Base-by-base conservation (phyloP, 345 rosid genomes). In the Erodium maritimum region DNA sequence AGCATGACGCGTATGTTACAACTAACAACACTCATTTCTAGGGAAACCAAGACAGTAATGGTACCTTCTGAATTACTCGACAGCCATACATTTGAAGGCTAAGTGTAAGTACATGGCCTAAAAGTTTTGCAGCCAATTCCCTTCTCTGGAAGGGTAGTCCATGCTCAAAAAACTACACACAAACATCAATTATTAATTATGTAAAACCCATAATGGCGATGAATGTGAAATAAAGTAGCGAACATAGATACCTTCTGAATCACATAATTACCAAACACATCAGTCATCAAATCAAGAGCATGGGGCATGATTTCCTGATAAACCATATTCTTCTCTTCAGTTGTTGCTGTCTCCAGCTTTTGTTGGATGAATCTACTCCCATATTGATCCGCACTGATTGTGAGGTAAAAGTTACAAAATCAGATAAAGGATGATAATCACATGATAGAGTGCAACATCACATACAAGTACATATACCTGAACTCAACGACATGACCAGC, bases 31-130 rank as follows among this genome's bases (percentile, higher is more conserved):
- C 37, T n/a, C n/a, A n/a, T n/a, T n/a, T n/a, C n/a, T n/a, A n/a
- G n/a, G n/a, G n/a, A n/a, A n/a, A n/a, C n/a, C n/a, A n/a, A n/a
- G n/a, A n/a, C n/a, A n/a, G n/a, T 29, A 29, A 29, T 29, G 37
- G 52, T 68, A 91, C 97, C 96, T 88, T 91, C 67, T 91, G 97
- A 70, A 91, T 88, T 48, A 91, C 97, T 67, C 97, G 94, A 55
- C 97, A 91, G 34, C 97, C 97, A 74, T 91, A 91, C 97, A 91
- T 91, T 67, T 91, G 97, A 69, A 91, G 82, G 75, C 97, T 88
- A 59, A 91, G 91, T 17, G 88, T 72, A 69, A 91, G 77, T 42
- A 91, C 96, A 73, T 86, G 87, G 57, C 87, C 79, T 64, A 77
- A 72, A 37, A 88, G 87, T 74, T 88, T 82, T 57, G 82, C 88